Base-by-base conservation (phyloP, 2,329 filamentous ascomycete genomes). In the Gyromitra esculenta region DNA sequence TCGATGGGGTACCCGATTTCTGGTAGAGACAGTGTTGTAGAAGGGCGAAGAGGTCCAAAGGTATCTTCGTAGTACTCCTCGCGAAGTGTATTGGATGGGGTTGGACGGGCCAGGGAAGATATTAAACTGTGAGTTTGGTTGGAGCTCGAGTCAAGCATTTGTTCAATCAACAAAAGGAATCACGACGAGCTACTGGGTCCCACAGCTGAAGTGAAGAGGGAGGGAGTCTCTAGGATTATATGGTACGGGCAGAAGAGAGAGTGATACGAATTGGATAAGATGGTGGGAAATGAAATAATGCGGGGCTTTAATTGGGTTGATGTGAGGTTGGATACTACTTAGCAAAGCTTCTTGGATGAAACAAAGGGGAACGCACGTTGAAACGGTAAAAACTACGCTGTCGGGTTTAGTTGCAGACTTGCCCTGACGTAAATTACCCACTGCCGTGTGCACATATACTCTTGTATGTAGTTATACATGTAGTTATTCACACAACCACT, bases 111-210 rank as follows among this genome's bases (percentile, higher is more conserved):
- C 68, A 21, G 18, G 21, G 18, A 1, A 35, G 18, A 18, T 15
- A 25, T 21, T n/a, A 7, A 1, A 5, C 21, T 25, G 21, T 31
- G 43, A 35, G 18, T 25, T 18, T 15, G 13, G 8, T 56, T 39
- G 43, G 45, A 41, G 50, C 50, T 70, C 66, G 50, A 71, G 66
- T 43, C 59, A 9, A 31, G 21, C 72, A 75, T 71, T 25, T 75
- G 45, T 75, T 59, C 15, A 8, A 35, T 39, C 18, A 43, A 65
- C 50, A 18, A 43, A 59, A 31, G 15, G 25, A 57, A 45, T 56
- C 11, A 57, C 37, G 35, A 60, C 37, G 45, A 69, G 64, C 43
- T 69, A 39, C 50, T 70, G 11, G 18, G 50, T 50, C 7, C 57
- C 41, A 41, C 41, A 41, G 18, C 1, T 39, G 11, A 52, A 31